Evolutionary conservation across 148 eudicot species (phyloP).

Genomic region (Vaccinium corymbosum): DNA sequence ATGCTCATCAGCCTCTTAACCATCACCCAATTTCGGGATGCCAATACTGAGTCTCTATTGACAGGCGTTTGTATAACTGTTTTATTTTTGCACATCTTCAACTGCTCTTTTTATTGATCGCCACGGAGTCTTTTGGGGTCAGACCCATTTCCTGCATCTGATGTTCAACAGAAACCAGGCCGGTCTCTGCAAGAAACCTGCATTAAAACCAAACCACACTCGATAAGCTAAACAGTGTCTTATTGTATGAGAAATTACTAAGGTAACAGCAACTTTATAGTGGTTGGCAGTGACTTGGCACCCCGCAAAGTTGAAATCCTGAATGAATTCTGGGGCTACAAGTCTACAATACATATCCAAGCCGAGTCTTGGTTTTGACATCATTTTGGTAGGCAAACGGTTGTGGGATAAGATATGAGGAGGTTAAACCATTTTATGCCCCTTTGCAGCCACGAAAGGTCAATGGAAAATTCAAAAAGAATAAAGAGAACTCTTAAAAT

Average conservation of each 20-base stretch:
- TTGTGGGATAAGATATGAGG: neutral
- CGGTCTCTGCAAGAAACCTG: conserved; percentile 92
- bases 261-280: neutral
- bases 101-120: conserved; percentile 37
- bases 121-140: conserved; percentile 35
- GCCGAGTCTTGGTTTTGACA: neutral
- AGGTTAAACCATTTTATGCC: neutral
- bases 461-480: neutral
- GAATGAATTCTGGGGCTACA: neutral
- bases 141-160: conserved; percentile 93
- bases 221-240: neutral
- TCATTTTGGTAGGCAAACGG: neutral
- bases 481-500: neutral
- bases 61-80: conserved; percentile 2
- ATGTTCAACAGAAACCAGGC: conserved; percentile 76
- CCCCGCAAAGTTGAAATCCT: neutral
- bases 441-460: neutral
- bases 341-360: neutral
- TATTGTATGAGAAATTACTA: neutral
- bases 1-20: neutral
- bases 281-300: neutral
- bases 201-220: conserved; percentile 9
- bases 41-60: neutral
- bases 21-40: neutral
- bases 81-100: conserved; percentile 22